Conservation (phyloP, 2,329 filamentous ascomycete genomes). For the Talaromyces sp. region DNA sequence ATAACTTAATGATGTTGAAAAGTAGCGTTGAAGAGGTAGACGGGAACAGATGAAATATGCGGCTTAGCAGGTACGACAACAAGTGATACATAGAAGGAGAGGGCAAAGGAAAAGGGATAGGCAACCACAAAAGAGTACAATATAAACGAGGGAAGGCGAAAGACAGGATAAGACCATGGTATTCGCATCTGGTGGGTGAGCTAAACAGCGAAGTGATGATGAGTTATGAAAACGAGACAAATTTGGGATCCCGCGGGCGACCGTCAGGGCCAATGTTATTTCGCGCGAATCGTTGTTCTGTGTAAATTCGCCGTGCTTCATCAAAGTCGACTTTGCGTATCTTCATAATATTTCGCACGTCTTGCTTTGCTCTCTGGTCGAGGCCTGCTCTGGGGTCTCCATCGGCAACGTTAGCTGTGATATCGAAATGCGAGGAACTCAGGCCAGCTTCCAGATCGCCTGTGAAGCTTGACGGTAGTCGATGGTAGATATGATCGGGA, state of each 20-base stretch:
- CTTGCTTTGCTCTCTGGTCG: slow-evolving; percentile 76
- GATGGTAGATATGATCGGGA: slow-evolving; percentile 71
- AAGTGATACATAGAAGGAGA: too few species aligned
- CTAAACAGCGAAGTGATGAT: not conserved
- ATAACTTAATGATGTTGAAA: too few species aligned
- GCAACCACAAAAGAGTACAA: too few species aligned
- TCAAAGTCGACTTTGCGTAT: slow-evolving; percentile 80
- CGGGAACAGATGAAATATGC: too few species aligned
- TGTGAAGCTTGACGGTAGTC: slow-evolving; percentile 75
- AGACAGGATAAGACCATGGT: not conserved
- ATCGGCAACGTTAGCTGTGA: slow-evolving; percentile 75
- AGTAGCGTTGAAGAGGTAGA: too few species aligned
- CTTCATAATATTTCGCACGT: slow-evolving; percentile 91
- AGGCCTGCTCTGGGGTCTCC: slow-evolving; percentile 80
- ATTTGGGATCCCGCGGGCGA: slow-evolving; percentile 86
- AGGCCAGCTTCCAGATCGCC: slow-evolving; percentile 88
- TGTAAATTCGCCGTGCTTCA: slow-evolving; percentile 83
- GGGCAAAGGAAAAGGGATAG: too few species aligned
- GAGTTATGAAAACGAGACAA: slow-evolving; percentile 80
- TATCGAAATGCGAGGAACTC: slow-evolving; percentile 79
- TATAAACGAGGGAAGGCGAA: not conserved
- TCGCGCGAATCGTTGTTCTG: slow-evolving; percentile 81
- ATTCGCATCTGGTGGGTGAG: not conserved
- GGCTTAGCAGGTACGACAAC: too few species aligned
- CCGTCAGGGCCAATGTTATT: slow-evolving; percentile 90